Percentiles rank a stretch among this genome's conserved stretches.
Conservation (phyloP, 2,329 filamentous ascomycete species). For the Apiospora kogelbergensis region DNA sequence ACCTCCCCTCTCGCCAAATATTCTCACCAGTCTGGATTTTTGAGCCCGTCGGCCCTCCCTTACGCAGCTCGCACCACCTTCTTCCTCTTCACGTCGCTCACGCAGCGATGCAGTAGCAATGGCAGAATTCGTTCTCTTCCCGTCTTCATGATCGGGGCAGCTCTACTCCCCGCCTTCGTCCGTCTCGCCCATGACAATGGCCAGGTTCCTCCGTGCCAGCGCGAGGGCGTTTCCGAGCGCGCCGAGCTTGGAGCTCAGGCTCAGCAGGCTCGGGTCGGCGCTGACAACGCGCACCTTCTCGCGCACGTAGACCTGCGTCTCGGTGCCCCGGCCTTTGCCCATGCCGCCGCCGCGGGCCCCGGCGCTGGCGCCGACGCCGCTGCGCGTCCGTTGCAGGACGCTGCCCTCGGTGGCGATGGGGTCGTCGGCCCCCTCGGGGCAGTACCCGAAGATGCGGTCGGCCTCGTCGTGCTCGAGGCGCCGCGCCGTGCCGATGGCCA, state of each 20-base stretch:
- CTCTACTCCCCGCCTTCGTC: slow-evolving; percentile 26
- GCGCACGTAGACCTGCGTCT: slow-evolving; percentile 72
- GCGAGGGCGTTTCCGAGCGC: slow-evolving; percentile 73
- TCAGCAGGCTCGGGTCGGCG: slow-evolving; percentile 83
- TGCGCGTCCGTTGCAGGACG: slow-evolving; percentile 10
- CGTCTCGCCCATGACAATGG: slow-evolving; percentile 72
- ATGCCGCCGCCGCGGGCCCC: slow-evolving; percentile 14
- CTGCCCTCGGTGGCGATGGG: slow-evolving; percentile 17
- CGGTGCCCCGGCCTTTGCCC: slow-evolving; percentile 13
- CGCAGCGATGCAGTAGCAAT: background rate
- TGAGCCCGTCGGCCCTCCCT: background rate
- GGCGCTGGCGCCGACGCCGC: slow-evolving; percentile 7
- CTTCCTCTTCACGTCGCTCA: background rate
- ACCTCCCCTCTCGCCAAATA: background rate
- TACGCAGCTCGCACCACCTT: background rate
- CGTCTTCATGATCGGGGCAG: background rate
- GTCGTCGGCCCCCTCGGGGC: slow-evolving; percentile 30
- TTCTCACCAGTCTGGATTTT: background rate
- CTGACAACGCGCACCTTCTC: slow-evolving; percentile 90
- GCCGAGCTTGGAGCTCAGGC: slow-evolving; percentile 78
- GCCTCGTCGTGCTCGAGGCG: slow-evolving; percentile 77
- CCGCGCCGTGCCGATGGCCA: slow-evolving; percentile 64
- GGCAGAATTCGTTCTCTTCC: background rate
- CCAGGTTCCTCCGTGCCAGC: slow-evolving; percentile 69
- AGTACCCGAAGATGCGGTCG: slow-evolving; percentile 71